Base-by-base conservation (phyloP, 306 rosid species). In the Luffa aegyptiaca region DNA sequence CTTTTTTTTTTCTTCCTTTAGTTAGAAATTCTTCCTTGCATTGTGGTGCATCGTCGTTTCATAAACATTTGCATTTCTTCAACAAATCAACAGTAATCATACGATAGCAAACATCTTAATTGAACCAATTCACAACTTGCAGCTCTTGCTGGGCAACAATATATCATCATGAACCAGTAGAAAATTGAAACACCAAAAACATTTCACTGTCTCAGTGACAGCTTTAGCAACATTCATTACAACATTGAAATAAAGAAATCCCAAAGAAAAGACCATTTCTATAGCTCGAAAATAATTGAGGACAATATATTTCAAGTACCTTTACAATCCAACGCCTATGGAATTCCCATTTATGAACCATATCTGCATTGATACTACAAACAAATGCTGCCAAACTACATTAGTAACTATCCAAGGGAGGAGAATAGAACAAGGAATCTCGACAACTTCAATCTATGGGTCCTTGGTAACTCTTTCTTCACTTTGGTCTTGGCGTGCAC, bases 341-440 rank as follows among this genome's bases (percentile, higher is more conserved):
- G 8, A 73, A 26, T 73, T 48, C 78, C 31, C 45, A 14, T 73
- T 73, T 73, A 73, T 69, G 75, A 13, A 69, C 37, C 53, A 69
- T 73, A 49, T 26, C 31, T 48, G 75, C 51, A 48, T 73, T 73
- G 78, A 73, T 31, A 73, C 59, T 73, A 49, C 78, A 73, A 73
- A 73, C 78, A 73, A 31, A 73, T 73, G 78, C 76, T 71, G 76
- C 78, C 42, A 73, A 31, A 73, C 55, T 49, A 46, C 77, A 73
- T 71, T 14, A 71, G 57, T 71, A 46, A 71, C 77, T 11, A 73
- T 9, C 52, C 53, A 69, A 39, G 75, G 61, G 61, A 49, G 78
- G 31, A 26, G 42, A 73, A 46, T 13, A 11, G 21, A 72, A 26
- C 77, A 72, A 1, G 4, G 7, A 51, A 72, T 44, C 18, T 1